Evolutionary conservation across 116 monocot genomes (phyloP).

Genomic region (Cymodocea nodosa): DNA sequence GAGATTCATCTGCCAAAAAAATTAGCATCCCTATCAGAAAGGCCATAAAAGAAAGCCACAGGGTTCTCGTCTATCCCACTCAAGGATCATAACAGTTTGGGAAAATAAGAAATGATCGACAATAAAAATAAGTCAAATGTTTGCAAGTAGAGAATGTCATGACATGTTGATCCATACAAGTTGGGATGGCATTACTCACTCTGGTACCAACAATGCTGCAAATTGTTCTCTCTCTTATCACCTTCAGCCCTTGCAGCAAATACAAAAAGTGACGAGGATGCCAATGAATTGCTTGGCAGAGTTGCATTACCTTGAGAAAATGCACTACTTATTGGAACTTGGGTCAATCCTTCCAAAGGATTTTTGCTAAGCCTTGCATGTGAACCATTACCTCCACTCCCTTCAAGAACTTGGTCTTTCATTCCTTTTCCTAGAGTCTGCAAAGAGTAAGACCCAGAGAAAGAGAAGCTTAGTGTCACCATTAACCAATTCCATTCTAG

Average conservation of each 20-base stretch:
- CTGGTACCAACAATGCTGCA: too few relatives aligned
- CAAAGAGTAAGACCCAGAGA: neutral
- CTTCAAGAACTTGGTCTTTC: neutral
- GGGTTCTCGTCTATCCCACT: neutral
- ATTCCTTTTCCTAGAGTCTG: neutral
- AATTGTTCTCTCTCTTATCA: neutral
- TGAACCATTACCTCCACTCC: neutral
- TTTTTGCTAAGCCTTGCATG: neutral
- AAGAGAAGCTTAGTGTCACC: neutral
- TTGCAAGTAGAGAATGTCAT: neutral
- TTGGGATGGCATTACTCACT: neutral
- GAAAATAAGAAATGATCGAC: neutral
- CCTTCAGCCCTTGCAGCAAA: neutral
- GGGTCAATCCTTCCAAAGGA: neutral
- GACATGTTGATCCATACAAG: neutral
- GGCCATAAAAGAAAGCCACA: neutral
- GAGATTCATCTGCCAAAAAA: neutral
- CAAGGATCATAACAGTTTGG: neutral
- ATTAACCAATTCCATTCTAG: constrained; percentile 5
- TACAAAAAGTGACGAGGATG: neutral
- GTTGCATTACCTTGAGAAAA: neutral
- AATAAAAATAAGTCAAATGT: neutral
- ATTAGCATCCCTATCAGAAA: neutral
- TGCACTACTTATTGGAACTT: neutral
- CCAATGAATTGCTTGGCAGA: neutral